Base-by-base conservation (phyloP, 768 basidiomycete species). In the Leucocoprinus leucothites region DNA sequence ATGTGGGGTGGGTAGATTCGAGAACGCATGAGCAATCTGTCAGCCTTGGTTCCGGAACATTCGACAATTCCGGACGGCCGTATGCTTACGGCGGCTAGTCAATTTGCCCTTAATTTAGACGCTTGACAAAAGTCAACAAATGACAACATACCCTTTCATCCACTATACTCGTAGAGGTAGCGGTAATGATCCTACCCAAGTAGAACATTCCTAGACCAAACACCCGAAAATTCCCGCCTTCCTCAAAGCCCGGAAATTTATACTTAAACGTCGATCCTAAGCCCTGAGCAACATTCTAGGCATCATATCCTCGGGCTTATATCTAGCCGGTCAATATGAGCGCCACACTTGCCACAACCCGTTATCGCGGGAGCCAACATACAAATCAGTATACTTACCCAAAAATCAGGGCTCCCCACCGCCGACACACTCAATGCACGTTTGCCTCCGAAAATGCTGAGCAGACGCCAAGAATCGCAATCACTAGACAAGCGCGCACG, bases 21-120 rank as follows among this genome's bases (percentile, higher is more conserved):
- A 40, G 16, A 24, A 35, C 36, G 42, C 31, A 22, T 36, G 31
- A 45, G 44, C 34, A 45, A 46, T 25, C 44, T 52, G 51, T 52
- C 51, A 52, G 8, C n/a, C 26, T 16, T 31, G 31, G 9, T 52
- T 35, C 42, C 52, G 52, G 52, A 53, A 46, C 44, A 35, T 45
- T 53, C 51, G 42, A 43, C n/a, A 52, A 31, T 52, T 44, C 51
- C 42, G 42, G 28, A 25, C 16, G 35, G 9, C 19, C 36, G 48
- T 36, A 19, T 50, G 22, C 28, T 25, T 26, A 26, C 25, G 41
- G 21, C 41, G 26, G 28, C 25, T 44, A 44, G 51, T 31, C 26
- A 41, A 28, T 26, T 52, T n/a, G 3, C 2, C 25, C 51, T 18
- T 28, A 24, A 36, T 16, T 46, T 34, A 3, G 34, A 8, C 52